Base-by-base conservation (phyloP, 106 monocot species). In the Xerophyta viscosa region DNA sequence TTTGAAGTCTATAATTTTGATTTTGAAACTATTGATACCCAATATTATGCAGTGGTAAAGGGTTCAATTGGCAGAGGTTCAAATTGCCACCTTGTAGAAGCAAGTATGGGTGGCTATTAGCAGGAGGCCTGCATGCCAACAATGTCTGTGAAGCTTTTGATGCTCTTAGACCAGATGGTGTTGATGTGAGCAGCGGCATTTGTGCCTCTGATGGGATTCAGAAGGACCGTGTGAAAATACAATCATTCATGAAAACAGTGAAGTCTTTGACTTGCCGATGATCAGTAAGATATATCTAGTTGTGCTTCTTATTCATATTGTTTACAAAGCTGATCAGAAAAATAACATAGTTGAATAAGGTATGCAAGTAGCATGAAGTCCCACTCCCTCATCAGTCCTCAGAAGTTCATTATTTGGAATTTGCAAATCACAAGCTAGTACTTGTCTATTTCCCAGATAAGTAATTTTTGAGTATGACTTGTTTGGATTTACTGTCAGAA, bases 181-280 rank as follows among this genome's bases (percentile, higher is more conserved):
- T 93, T 29, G 92, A 93, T 62, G 87, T 93, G 20, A 94, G 93
- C 57, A 87, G 88, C 56, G 87, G 93, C 8, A 88, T 87, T 13
- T 93, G 92, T 52, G 61, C 37, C 9, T 24, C 60, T 3, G 72
- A 88, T 64, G 84, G 87, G 0, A 67, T 87, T 39, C 41, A 28
- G 8, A 93, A 93, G 70, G 92, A 87, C 45, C 77, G 11, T 5
- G 11, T 6, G 33, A 36, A 36, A 36, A 36, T 36, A 11, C 7
- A 6, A 36, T 11, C 11, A 6, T 36, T 36, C 33, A 36, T 36
- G 33, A 11, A 54, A 46, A 71, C 52, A 39, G 65, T 92, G 5
- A 73, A 67, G 15, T 91, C 64, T 5, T 17, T 57, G 33, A 36
- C 7, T 11, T 36, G 11, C 33, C 33, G 33, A 36, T 36, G n/a